Evolutionary conservation across 768 basidiomycete species (phyloP), one percentile per base, ranked within the genome.

Genomic region (Xerocomellus amylosporus): DNA sequence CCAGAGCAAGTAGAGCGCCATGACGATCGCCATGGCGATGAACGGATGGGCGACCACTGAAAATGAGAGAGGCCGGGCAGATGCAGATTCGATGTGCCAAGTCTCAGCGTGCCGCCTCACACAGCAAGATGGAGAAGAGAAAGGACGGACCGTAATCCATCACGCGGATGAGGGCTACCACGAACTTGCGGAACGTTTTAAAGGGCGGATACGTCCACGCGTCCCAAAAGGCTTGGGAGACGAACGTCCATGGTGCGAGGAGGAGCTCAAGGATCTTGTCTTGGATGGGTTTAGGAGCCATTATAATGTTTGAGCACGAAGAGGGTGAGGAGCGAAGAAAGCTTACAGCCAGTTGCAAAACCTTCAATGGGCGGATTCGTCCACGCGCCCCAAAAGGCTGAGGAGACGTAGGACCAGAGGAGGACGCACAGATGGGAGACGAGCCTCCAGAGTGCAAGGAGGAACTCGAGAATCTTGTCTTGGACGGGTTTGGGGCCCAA

Each of bases 131-230:
- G 26, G 1, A 6, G 4, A 31, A 12, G 10, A 12, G 10, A 3
- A 12, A 54, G 45, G 31, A 31, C 31, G 10, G 9, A 31, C 31
- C 31, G 12, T 2, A 31, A 3, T 12, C 10, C 38, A 10, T 20
- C 49, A 57, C n/a, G 33, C 13, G 49, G 17, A 55, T 49, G 31
- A 65, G 20, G 40, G 55, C 57, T 0, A 51, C 51, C 1, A 28
- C 31, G 5, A 65, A 38, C 15, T 55, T 52, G 13, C 65, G 53
- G 20, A 65, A 65, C 26, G 51, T 15, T 26, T 67, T 60, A 28
- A 66, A 62, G 4, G 65, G 65, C 0, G 66, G 65, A 19, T 43
- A 65, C 0, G 60, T 55, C n/a, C n/a, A n/a, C n/a, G n/a, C n/a
- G n/a, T n/a, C n/a, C n/a, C n/a, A n/a, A n/a, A n/a, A n/a, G n/a